Conservation (phyloP, 495 filamentous ascomycete species). For the Penicillium nucicola region DNA sequence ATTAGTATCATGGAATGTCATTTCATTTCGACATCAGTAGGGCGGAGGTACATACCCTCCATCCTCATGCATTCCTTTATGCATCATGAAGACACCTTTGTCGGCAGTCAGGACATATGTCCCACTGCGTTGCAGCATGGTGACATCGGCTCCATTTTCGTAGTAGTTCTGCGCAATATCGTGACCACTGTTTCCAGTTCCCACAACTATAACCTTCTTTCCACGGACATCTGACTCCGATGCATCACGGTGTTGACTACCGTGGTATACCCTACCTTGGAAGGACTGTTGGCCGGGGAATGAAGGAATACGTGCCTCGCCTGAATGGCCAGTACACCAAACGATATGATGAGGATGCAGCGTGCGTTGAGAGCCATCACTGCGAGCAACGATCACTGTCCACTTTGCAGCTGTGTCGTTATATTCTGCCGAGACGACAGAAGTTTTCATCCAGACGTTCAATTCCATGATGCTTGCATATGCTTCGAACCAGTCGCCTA, state of each 20-base stretch:
- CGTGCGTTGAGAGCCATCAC: slow-evolving; percentile 35
- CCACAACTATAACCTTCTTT: slow-evolving; percentile 75
- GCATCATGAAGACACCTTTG: slow-evolving; percentile 54
- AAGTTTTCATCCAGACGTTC: slow-evolving; percentile 66
- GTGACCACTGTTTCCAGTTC: slow-evolving; percentile 78
- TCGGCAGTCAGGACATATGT: slow-evolving; percentile 70
- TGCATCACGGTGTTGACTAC: slow-evolving; percentile 39
- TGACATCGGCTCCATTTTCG: slow-evolving; percentile 71
- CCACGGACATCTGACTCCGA: slow-evolving; percentile 38
- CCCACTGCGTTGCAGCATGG: slow-evolving; percentile 73
- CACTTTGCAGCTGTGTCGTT: slow-evolving; percentile 52
- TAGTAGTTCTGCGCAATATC: slow-evolving; percentile 82
- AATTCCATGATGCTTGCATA: slow-evolving; percentile 72
- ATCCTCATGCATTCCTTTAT: slow-evolving; percentile 61
- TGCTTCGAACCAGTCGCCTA: slow-evolving; percentile 72
- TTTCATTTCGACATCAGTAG: neutral
- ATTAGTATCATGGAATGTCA: neutral
- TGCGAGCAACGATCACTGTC: slow-evolving; percentile 55
- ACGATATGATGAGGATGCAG: slow-evolving; percentile 45
- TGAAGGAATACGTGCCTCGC: slow-evolving; percentile 43
- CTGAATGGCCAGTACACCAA: slow-evolving; percentile 50
- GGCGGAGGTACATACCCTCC: slow-evolving; percentile 29
- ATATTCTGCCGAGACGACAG: slow-evolving; percentile 49
- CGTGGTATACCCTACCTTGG: slow-evolving; percentile 48
- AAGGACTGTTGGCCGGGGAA: slow-evolving; percentile 44